Percentiles rank a stretch among this genome's conserved stretches.
phyloP scores from a whole-genome alignment of 441 rosid species.

The Mallotus repandus region DNA sequence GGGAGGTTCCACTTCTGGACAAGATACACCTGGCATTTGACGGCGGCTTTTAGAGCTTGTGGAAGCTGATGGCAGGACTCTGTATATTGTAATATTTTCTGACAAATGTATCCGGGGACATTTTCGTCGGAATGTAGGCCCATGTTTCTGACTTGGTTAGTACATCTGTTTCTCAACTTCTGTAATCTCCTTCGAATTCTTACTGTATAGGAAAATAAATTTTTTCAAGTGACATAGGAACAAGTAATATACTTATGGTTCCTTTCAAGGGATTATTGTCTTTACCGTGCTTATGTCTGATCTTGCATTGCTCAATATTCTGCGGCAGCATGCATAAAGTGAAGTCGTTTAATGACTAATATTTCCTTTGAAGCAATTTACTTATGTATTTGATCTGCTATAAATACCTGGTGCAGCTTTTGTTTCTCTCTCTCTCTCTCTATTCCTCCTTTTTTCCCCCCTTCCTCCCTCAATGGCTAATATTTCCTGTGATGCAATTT shows the following conservation, averaged over 20 bases:
- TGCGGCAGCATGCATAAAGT: not conserved
- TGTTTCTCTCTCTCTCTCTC: no score
- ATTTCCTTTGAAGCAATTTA: not conserved
- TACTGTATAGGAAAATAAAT: slow-evolving; percentile 32
- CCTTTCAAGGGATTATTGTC: not conserved
- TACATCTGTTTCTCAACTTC: slow-evolving; percentile 56
- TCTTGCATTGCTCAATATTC: not conserved
- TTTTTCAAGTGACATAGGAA: slow-evolving; percentile 28
- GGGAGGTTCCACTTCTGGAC: slow-evolving; percentile 36
- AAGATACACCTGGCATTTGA: slow-evolving; percentile 38
- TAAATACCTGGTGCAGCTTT: not conserved
- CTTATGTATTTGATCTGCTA: not conserved
- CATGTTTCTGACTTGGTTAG: slow-evolving; percentile 88
- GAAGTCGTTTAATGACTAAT: not conserved
- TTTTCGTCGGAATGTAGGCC: slow-evolving; percentile 78
- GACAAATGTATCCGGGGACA: slow-evolving; percentile 78
- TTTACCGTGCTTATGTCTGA: not conserved
- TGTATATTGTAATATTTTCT: slow-evolving; percentile 92
- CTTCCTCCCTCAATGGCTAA: not conserved
- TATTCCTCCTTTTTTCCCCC: no score
- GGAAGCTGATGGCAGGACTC: slow-evolving; percentile 67
- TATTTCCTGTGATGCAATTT: not conserved
- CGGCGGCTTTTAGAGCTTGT: slow-evolving; percentile 42
- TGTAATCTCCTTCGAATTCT: slow-evolving; percentile 52
- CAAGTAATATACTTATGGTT: slow-evolving; percentile 16